These are phyloP conservation scores for Aspergillus intermedius DNA, from an alignment of 2,329 filamentous ascomycete species.

Conservation along the genomic window DNA sequence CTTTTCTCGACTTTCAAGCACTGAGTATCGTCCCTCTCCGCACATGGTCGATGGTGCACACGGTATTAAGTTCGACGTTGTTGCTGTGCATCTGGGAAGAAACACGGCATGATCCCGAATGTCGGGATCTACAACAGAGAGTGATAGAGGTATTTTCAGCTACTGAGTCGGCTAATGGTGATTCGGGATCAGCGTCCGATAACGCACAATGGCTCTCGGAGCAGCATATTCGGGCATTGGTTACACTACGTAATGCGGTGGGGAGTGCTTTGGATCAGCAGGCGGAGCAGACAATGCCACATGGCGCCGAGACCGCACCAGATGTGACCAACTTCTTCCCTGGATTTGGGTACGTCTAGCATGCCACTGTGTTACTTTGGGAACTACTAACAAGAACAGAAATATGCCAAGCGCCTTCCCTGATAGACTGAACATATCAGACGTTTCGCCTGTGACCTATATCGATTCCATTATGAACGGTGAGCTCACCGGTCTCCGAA, in stretches of 20 bases:
- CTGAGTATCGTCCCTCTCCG: conserved; percentile 24
- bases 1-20: conserved; percentile 27
- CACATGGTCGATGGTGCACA: conserved; percentile 31
- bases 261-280: conserved; percentile 11
- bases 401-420: conserved; percentile 6
- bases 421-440: conserved; percentile 9
- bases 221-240: conserved; percentile 23
- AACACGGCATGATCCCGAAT: conserved; percentile 23
- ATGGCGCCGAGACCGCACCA: background rate
- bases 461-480: conserved; percentile 25
- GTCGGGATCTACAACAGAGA: conserved; percentile 22
- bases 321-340: background rate
- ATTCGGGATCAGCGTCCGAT: conserved; percentile 8
- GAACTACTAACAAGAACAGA: background rate
- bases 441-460: conserved; percentile 20
- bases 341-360: background rate
- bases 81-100: conserved; percentile 31
- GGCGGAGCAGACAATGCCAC: conserved; percentile 1
- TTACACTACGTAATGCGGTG: conserved; percentile 17
- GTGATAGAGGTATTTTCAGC: conserved; percentile 26
- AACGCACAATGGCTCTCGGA: conserved; percentile 24
- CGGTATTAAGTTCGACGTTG: conserved; percentile 26
- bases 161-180: conserved; percentile 8
- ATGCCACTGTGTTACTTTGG: background rate
- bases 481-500: background rate